These are phyloP conservation scores for Carallia brachiata DNA, from an alignment of 345 rosid species.

Conservation along the genomic window DNA sequence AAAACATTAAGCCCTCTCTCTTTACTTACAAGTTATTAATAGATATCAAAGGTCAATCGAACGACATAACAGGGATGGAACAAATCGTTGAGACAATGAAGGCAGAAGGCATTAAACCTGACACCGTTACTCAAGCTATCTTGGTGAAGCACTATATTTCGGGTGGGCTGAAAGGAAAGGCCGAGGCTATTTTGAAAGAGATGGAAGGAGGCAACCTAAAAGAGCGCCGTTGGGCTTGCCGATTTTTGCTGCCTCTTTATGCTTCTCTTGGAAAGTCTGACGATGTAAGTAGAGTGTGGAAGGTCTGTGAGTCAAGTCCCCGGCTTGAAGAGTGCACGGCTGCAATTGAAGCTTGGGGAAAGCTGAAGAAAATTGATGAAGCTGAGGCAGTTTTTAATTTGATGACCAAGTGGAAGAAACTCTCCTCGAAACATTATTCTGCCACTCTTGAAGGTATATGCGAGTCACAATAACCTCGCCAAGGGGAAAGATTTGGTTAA, in stretches of 20 bases:
- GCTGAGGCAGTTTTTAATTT: constrained; percentile 74
- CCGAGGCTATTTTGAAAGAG: constrained; percentile 60
- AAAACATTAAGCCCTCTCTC: constrained; percentile 72
- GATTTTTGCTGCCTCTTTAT: constrained; percentile 61
- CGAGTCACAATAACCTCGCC: constrained; percentile 65
- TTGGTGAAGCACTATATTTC: constrained; percentile 62
- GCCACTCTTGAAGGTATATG: constrained; percentile 73
- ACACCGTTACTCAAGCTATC: constrained; percentile 41
- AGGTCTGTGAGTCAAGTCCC: constrained; percentile 62
- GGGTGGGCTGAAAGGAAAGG: constrained; percentile 67
- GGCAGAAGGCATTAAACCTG: constrained; percentile 72
- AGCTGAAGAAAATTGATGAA: constrained; percentile 56
- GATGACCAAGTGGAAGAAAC: constrained; percentile 46
- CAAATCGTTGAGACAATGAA: constrained; percentile 81
- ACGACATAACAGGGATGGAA: constrained; percentile 86
- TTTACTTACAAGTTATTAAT: constrained; percentile 73
- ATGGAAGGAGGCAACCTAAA: constrained; percentile 79
- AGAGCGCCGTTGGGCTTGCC: constrained; percentile 51
- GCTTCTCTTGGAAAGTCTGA: constrained; percentile 72
- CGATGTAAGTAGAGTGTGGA: constrained; percentile 81
- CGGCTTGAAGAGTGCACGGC: constrained; percentile 49
- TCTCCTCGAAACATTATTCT: constrained; percentile 46
- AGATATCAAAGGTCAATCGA: constrained; percentile 68
- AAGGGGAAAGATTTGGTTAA: constrained; percentile 76
- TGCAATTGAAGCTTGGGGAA: constrained; percentile 85